phyloP scores from a whole-genome alignment of 2,329 filamentous ascomycete genomes.

The Aureobasidium mangrovei region DNA sequence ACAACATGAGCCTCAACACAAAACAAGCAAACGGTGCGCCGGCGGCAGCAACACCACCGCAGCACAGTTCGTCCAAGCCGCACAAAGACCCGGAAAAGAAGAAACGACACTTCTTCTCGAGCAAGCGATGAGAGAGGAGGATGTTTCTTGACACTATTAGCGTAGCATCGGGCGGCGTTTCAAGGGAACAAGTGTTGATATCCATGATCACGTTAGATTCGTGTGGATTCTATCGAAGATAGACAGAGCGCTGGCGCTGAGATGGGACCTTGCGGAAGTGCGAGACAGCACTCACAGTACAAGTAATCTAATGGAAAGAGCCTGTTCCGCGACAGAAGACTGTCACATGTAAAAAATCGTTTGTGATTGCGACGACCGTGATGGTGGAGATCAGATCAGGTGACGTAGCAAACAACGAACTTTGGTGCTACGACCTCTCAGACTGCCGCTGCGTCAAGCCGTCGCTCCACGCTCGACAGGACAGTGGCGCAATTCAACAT shows the following conservation, averaged over 20 bases:
- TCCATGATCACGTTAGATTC: neutral
- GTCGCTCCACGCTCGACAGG: too few species aligned
- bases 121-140: slow-evolving; percentile 20
- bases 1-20: slow-evolving; percentile 43
- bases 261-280: too few species aligned
- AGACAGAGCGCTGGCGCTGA: slow-evolving; percentile 1
- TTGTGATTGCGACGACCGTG: too few species aligned
- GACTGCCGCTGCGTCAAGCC: too few species aligned
- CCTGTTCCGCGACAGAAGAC: too few species aligned
- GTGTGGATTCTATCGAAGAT: neutral
- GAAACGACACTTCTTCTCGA: slow-evolving; percentile 47
- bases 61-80: slow-evolving; percentile 29
- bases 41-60: slow-evolving; percentile 23
- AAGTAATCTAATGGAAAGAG: too few species aligned
- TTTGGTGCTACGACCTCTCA: too few species aligned
- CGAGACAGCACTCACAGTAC: too few species aligned
- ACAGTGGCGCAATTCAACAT: neutral
- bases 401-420: too few species aligned
- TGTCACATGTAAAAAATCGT: too few species aligned
- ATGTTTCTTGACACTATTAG: neutral
- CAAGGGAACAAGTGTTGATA: neutral
- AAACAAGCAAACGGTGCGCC: slow-evolving; percentile 24
- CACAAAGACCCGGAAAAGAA: slow-evolving; percentile 53
- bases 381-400: too few species aligned
- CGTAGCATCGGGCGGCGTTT: slow-evolving; percentile 8